Conservation (phyloP, 2,329 filamentous ascomycete species). For the Aspergillus terreus region DNA sequence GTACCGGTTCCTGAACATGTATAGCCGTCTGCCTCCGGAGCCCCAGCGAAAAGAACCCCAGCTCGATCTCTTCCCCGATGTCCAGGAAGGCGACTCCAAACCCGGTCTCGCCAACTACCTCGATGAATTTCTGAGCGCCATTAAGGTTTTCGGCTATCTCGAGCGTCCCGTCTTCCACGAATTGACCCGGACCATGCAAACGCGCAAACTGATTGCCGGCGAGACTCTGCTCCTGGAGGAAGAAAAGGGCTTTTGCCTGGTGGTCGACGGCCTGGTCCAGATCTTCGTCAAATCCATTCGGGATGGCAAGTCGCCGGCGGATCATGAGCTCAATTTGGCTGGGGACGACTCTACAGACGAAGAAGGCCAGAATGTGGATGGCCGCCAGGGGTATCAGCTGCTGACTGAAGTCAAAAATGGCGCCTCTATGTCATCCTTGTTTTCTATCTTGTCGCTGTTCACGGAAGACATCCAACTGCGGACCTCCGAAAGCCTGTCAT, state of each 20-base stretch:
- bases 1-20: slow-evolving; percentile 96
- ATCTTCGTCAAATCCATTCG: slow-evolving; percentile 93
- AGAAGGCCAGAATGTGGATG: slow-evolving; percentile 60
- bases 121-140: slow-evolving; percentile 95
- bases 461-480: slow-evolving; percentile 88
- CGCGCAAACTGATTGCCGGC: slow-evolving; percentile 88
- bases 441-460: slow-evolving; percentile 94
- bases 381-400: slow-evolving; percentile 84
- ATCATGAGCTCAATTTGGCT: slow-evolving; percentile 38
- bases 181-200: slow-evolving; percentile 96
- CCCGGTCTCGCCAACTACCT: slow-evolving; percentile 92
- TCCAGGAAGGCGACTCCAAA: slow-evolving; percentile 84
- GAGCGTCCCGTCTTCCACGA: slow-evolving; percentile 97
- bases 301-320: slow-evolving; percentile 32
- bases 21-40: slow-evolving; percentile 86
- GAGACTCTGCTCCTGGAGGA: slow-evolving; percentile 94
- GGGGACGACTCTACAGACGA: slow-evolving; percentile 58
- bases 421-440: slow-evolving; percentile 95
- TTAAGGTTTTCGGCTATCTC: slow-evolving; percentile 97
- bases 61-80: slow-evolving; percentile 90
- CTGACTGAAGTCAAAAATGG: slow-evolving; percentile 97
- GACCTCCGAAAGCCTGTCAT: slow-evolving; percentile 55
- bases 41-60: slow-evolving; percentile 94
- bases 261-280: slow-evolving; percentile 92
- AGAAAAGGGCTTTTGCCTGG: slow-evolving; percentile 95